Percentiles rank a stretch among this genome's conserved stretches.
phyloP scores from a whole-genome alignment of 257 asterid genomes.

The Jasminum sambac region DNA sequence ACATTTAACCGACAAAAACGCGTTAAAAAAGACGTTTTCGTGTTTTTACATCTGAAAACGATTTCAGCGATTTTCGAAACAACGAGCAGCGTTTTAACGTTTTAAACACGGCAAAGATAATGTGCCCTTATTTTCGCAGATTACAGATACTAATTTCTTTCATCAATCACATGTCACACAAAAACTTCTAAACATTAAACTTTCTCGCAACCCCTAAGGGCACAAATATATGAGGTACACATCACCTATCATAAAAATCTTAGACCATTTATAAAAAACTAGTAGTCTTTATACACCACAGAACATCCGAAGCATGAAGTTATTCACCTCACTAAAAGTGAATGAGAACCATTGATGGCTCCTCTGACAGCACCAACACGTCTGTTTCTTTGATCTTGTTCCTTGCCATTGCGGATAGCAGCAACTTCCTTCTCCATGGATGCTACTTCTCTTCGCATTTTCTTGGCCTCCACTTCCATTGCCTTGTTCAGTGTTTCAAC shows the following conservation, averaged over 20 bases:
- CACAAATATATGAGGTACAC: not conserved
- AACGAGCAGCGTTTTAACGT: too few species aligned
- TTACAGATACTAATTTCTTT: not conserved
- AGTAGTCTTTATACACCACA: not conserved
- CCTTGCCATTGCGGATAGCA: slow-evolving; percentile 66
- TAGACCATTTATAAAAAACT: not conserved
- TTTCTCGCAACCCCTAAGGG: not conserved
- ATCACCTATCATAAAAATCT: not conserved
- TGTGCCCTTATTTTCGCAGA: not conserved
- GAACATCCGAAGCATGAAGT: not conserved
- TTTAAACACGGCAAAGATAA: too few species aligned
- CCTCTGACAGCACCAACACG: slow-evolving; percentile 50
- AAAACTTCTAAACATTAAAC: not conserved
- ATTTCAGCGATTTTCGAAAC: too few species aligned
- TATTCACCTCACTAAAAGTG: slow-evolving; percentile 47
- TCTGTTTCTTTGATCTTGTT: slow-evolving; percentile 59
- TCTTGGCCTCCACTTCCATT: slow-evolving; percentile 85
- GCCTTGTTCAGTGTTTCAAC: slow-evolving; percentile 79
- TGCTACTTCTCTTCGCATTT: slow-evolving; percentile 84
- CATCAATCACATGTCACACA: not conserved
- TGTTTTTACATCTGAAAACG: too few species aligned
- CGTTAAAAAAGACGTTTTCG: too few species aligned
- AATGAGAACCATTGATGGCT: slow-evolving; percentile 47
- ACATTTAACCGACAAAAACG: too few species aligned
- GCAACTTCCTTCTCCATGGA: slow-evolving; percentile 80